Evolutionary conservation across 441 rosid species (phyloP).

Genomic region (Erodium trifolium): DNA sequence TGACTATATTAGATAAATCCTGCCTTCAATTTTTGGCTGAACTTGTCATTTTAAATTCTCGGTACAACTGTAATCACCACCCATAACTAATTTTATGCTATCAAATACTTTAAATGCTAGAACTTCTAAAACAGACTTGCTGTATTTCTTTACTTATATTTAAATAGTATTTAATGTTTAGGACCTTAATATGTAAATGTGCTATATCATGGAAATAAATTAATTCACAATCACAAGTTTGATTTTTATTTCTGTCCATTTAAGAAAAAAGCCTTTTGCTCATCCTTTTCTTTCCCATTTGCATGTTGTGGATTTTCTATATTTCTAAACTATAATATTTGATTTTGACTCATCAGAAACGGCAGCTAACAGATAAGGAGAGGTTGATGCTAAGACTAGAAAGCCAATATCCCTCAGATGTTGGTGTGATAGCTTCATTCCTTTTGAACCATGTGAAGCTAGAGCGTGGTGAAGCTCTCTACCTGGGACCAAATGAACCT

Average conservation of each 20-base stretch:
- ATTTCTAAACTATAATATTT: neutral
- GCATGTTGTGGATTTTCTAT: neutral
- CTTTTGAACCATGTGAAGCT: conserved; percentile 63
- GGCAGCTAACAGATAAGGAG: conserved; percentile 60
- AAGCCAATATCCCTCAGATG: conserved; percentile 55
- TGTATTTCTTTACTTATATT: too few species aligned
- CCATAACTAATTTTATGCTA: neutral
- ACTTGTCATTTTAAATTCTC: neutral
- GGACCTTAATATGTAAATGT: neutral
- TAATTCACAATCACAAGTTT: neutral
- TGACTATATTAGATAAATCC: neutral
- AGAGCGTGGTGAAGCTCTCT: conserved; percentile 70
- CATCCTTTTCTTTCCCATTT: neutral
- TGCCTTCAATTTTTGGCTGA: neutral
- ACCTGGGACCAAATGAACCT: conserved; percentile 69
- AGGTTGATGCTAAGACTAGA: conserved; percentile 52
- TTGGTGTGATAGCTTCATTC: conserved; percentile 65
- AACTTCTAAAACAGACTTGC: neutral
- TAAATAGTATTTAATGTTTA: neutral
- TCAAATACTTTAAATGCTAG: neutral
- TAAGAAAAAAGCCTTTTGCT: neutral
- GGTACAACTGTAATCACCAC: neutral
- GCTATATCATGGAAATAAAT: neutral
- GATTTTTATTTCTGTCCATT: neutral
- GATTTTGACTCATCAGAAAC: conserved; percentile 28